Evolutionary conservation across 371 early-diverging fungal genomes (phyloP).

Genomic region (Apophysomyces elegans): DNA sequence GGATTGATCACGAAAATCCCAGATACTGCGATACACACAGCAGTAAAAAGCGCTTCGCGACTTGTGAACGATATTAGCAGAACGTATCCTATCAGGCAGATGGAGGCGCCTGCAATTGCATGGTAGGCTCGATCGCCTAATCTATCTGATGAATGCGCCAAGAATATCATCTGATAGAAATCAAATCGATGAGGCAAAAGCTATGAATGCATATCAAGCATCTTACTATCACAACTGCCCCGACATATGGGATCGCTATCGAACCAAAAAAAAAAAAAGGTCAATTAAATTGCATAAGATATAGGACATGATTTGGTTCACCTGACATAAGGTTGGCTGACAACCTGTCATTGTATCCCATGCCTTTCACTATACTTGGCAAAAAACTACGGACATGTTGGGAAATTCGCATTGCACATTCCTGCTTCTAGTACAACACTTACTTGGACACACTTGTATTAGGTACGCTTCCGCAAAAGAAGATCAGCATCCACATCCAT

Average conservation of each 20-base stretch:
- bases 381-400: conserved; percentile 31
- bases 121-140: conserved; percentile 45
- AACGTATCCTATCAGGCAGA: conserved; percentile 46
- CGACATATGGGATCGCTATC: conserved; percentile 49
- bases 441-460: conserved; percentile 56
- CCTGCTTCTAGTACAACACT: neutral
- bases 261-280: neutral
- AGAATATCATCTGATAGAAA: conserved; percentile 39
- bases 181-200: neutral
- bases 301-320: neutral
- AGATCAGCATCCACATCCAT: conserved; percentile 57
- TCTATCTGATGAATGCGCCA: conserved; percentile 45
- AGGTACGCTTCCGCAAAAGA: conserved; percentile 54
- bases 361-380: conserved; percentile 47
- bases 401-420: neutral
- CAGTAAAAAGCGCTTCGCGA: conserved; percentile 30
- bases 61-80: conserved; percentile 24
- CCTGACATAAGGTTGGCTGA: conserved; percentile 56
- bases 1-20: conserved; percentile 53
- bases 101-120: conserved; percentile 38
- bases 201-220: neutral
- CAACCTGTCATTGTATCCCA: conserved; percentile 48
- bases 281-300: neutral
- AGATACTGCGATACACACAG: conserved; percentile 47
- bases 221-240: conserved; percentile 48